Base-by-base conservation (phyloP, 768 basidiomycete species). In the Trametes elegans region DNA sequence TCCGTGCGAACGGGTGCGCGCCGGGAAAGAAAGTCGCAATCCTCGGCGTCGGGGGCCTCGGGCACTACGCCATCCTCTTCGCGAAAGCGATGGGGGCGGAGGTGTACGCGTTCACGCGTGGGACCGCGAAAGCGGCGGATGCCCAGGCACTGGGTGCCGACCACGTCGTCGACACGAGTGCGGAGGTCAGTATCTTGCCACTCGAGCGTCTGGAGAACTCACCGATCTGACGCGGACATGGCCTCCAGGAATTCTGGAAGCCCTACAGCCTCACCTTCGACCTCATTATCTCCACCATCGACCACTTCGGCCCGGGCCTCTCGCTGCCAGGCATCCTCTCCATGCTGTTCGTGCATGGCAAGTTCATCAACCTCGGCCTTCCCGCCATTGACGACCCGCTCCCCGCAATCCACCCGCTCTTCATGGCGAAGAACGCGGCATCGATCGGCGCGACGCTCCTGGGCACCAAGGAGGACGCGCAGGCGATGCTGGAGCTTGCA, bases 21-120 rank as follows among this genome's bases (percentile, higher is more conserved):
- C 80, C 82, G 1, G 85, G 85, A 35, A 84, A 81, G 71, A 78
- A 77, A 58, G 80, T 88, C 58, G 87, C 84, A 35, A 68, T 88
- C 29, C 71, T 87, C 55, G 85, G 85, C 49, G 75, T 88, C 28
- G 85, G 85, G 34, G 85, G 84, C 27, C 70, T 85, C 19, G 80
- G 79, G 1, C 69, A 68, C 58, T 71, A 62, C 51, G 66, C 61
- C n/a, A 61, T 79, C 41, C 63, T 79, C 21, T 80, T 76, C 61
- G 78, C 76, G 40, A 74, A 74, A 48, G 83, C 83, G 0, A 70
- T 87, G 42, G 84, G 80, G 1, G 79, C 78, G 6, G 77, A 82
- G 27, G 79, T 85, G 41, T 74, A 76, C 34, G 83, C 78, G 1
- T 82, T 85, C 70, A 78, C 81, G 3, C 83, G 84, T 64, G 76